These are phyloP conservation scores for Trichophyton mentagrophytes DNA, from an alignment of 2,329 filamentous ascomycete genomes.

Conservation along the genomic window DNA sequence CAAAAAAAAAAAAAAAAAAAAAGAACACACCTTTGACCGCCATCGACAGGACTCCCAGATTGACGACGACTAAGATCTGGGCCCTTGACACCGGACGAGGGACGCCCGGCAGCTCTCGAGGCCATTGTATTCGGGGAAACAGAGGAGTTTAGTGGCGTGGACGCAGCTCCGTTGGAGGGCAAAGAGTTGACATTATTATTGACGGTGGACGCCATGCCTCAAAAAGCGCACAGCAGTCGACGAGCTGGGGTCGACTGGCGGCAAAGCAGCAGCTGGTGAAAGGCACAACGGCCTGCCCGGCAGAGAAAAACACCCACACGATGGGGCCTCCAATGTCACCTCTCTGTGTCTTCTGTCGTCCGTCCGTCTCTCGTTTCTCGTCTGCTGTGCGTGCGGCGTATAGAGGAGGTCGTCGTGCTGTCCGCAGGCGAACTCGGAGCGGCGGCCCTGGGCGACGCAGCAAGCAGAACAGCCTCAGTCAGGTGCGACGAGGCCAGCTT, in stretches of 20 bases:
- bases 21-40: slow-evolving; percentile 40
- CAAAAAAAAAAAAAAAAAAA: slow-evolving; percentile 9
- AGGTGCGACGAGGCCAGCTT: neutral
- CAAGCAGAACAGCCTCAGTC: neutral
- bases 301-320: too few relatives aligned
- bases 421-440: neutral
- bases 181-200: slow-evolving; percentile 18
- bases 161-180: slow-evolving; percentile 26
- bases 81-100: slow-evolving; percentile 38
- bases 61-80: slow-evolving; percentile 44
- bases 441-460: neutral
- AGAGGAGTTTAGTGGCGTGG: slow-evolving; percentile 26
- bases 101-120: slow-evolving; percentile 38
- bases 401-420: too few relatives aligned
- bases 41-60: slow-evolving; percentile 41
- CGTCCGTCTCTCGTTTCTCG: too few relatives aligned
- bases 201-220: slow-evolving; percentile 30
- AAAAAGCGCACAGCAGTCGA: neutral
- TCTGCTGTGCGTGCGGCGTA: too few relatives aligned
- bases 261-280: too few relatives aligned
- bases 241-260: too few relatives aligned
- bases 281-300: too few relatives aligned
- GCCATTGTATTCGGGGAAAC: slow-evolving; percentile 23
- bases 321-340: too few relatives aligned
- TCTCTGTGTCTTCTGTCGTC: too few relatives aligned